Evolutionary conservation across 140 eudicot species (phyloP).

Genomic region (Bidens hawaiensis): DNA sequence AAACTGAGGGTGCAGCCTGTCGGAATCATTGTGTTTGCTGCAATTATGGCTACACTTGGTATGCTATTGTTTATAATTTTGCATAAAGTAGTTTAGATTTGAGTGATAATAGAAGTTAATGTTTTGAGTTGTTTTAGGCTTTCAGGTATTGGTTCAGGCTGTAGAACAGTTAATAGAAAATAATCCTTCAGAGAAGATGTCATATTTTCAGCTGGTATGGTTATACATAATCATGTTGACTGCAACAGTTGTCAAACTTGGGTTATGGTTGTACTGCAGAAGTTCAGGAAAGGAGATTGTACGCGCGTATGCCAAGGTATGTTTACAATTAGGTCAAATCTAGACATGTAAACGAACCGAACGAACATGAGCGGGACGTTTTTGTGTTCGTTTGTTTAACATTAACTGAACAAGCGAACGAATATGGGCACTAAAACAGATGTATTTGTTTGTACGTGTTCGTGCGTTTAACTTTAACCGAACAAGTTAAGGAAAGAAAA

Average conservation of each 20-base stretch:
- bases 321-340: too few relatives aligned
- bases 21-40: conserved; percentile 87
- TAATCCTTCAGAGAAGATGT: conserved; percentile 51
- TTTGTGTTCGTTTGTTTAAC: too few relatives aligned
- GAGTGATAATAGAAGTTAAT: background rate
- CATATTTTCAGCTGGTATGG: conserved; percentile 61
- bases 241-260: too few relatives aligned
- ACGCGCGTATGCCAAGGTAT: conserved; percentile 89
- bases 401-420: too few relatives aligned
- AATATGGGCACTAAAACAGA: too few relatives aligned
- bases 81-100: background rate
- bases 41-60: conserved; percentile 98
- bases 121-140: conserved; percentile 39
- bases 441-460: too few relatives aligned
- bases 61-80: conserved; percentile 8
- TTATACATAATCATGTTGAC: conserved; percentile 36
- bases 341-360: too few relatives aligned
- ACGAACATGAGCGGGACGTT: too few relatives aligned
- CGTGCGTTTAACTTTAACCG: too few relatives aligned
- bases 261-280: too few relatives aligned
- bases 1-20: conserved; percentile 92
- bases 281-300: too few relatives aligned
- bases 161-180: conserved; percentile 56
- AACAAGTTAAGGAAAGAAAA: too few relatives aligned
- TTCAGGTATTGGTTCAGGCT: conserved; percentile 85